Evolutionary conservation across 2,329 filamentous ascomycete genomes (phyloP).

Genomic region (Nigrograna mackinnonii): DNA sequence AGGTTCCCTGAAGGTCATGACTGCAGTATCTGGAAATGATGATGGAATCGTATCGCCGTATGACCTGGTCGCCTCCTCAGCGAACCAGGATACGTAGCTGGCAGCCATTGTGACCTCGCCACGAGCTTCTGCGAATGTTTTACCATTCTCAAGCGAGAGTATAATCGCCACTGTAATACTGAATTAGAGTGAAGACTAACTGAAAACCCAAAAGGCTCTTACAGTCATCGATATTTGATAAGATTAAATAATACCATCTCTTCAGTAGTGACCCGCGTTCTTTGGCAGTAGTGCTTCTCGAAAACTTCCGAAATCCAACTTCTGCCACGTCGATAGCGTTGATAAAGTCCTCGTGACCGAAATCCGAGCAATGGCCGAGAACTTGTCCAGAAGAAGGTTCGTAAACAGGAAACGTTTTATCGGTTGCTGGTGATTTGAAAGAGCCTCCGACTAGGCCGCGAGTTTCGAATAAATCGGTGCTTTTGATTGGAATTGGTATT

Average conservation of each 20-base stretch:
- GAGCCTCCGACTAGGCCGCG: too few species aligned
- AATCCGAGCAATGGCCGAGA: background rate
- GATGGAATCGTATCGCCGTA: conserved; percentile 8
- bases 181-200: background rate
- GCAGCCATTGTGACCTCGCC: conserved; percentile 21
- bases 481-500: too few species aligned
- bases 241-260: background rate
- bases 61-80: conserved; percentile 19
- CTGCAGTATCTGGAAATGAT: conserved; percentile 10
- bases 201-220: background rate
- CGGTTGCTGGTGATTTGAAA: too few species aligned
- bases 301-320: background rate
- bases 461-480: too few species aligned
- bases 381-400: background rate
- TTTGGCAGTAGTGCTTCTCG: background rate
- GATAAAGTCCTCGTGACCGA: conserved; percentile 1
- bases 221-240: background rate
- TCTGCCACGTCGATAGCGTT: conserved; percentile 3
- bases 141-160: conserved; percentile 68
- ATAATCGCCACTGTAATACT: background rate
- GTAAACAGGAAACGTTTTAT: too few species aligned
- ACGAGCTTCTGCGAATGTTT: conserved; percentile 61
- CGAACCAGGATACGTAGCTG: conserved; percentile 23
- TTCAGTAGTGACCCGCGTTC: background rate
- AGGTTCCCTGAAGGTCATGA: conserved; percentile 29